These are phyloP conservation scores for Pelagomonas calceolata DNA, from an alignment of 108 stramenopile species.

Conservation along the genomic window DNA sequence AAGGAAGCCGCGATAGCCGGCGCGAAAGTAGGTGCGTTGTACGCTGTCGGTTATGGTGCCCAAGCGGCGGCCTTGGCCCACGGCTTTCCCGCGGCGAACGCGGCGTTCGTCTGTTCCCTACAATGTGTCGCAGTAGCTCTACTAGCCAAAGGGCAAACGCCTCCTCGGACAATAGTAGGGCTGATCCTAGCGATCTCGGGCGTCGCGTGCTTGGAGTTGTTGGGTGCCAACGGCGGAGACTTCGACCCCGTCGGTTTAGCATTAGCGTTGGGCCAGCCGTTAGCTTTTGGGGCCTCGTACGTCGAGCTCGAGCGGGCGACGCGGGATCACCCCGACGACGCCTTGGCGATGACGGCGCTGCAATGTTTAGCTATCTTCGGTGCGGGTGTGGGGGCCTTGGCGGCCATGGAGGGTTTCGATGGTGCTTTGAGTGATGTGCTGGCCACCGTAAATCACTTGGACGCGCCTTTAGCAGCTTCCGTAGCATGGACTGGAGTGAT, in stretches of 20 bases:
- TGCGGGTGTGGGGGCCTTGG: slow-evolving; percentile 26
- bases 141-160: slow-evolving; percentile 12
- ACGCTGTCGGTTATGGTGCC: slow-evolving; percentile 54
- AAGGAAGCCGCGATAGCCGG: slow-evolving; percentile 46
- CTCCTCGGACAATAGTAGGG: no score
- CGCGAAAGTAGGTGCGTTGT: slow-evolving; percentile 34
- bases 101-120: slow-evolving; percentile 58
- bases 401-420: slow-evolving; percentile 10
- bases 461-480: slow-evolving; percentile 50
- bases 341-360: slow-evolving; percentile 45
- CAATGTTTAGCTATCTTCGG: slow-evolving; percentile 22
- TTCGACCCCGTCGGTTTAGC: slow-evolving; percentile 48
- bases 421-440: slow-evolving; percentile 29
- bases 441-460: background rate
- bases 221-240: slow-evolving; percentile 50
- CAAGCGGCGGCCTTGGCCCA: slow-evolving; percentile 19
- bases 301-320: slow-evolving; percentile 51
- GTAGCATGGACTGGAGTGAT: slow-evolving; percentile 49
- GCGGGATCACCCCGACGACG: slow-evolving; percentile 49
- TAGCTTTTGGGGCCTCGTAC: slow-evolving; percentile 65
- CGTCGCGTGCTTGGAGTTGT: slow-evolving; percentile 53
- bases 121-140: slow-evolving; percentile 60
- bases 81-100: slow-evolving; percentile 40
- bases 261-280: slow-evolving; percentile 56
- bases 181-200: slow-evolving; percentile 48